phyloP scores from a whole-genome alignment of 345 rosid genomes.

The Camelina sativa region DNA sequence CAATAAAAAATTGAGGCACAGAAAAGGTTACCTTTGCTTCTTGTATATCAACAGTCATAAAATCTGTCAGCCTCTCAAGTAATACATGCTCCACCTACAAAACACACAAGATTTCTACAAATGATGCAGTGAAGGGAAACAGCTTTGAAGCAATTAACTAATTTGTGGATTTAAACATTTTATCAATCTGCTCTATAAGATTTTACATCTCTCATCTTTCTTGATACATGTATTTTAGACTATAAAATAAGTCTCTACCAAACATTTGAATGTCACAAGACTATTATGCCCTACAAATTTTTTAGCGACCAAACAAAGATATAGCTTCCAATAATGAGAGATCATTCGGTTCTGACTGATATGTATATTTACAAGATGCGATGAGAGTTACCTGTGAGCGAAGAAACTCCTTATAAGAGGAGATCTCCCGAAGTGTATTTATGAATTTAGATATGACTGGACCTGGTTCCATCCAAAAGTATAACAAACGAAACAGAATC shows the following conservation, averaged over 20 bases:
- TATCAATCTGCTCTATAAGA: not conserved
- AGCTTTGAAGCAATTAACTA: not conserved
- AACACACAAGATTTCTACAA: constrained; percentile 2
- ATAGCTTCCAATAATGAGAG: not conserved
- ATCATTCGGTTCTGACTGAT: not conserved
- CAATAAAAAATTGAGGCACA: not conserved
- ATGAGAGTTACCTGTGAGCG: constrained; percentile 70
- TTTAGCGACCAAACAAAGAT: not conserved
- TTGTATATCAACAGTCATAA: constrained; percentile 71
- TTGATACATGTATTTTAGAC: no score
- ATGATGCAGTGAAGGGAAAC: not conserved
- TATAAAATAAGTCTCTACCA: not conserved
- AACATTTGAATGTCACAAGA: not conserved
- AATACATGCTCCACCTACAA: constrained; percentile 81
- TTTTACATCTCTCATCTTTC: no score
- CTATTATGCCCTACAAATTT: no score
- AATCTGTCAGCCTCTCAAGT: constrained; percentile 64
- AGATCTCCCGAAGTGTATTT: constrained; percentile 75
- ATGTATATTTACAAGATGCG: not conserved
- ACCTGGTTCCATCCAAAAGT: constrained; percentile 48
- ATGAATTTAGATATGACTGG: constrained; percentile 77
- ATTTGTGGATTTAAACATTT: not conserved
- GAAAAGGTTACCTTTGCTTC: constrained; percentile 65
- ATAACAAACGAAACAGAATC: constrained; percentile 15
- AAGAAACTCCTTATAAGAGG: constrained; percentile 80